Conservation (phyloP, 768 basidiomycete species). For the Psilocybe cubensis region DNA sequence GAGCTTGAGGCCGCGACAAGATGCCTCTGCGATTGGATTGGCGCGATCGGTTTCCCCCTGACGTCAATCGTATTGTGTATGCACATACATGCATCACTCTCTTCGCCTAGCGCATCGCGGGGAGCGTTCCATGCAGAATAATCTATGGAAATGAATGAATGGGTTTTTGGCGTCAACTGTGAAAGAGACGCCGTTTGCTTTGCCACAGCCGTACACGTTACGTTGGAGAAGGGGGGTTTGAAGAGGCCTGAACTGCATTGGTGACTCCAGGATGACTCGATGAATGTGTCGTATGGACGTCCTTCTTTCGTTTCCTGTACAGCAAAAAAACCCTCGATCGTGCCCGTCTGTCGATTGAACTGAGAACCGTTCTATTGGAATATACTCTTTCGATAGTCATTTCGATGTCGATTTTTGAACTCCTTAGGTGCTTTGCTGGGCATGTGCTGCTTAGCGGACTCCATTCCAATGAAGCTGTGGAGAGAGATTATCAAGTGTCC, state of each 20-base stretch:
- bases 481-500: background rate
- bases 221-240: constrained; percentile 4
- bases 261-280: too few species aligned
- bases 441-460: background rate
- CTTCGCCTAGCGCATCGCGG: too few species aligned
- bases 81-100: background rate
- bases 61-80: background rate
- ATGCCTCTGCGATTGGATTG: background rate
- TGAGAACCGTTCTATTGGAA: background rate
- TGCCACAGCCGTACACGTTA: background rate
- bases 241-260: background rate
- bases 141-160: background rate
- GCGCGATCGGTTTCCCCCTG: too few species aligned
- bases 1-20: background rate
- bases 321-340: too few species aligned
- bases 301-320: too few species aligned
- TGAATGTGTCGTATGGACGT: background rate
- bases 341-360: too few species aligned
- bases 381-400: background rate
- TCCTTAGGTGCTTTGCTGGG: background rate
- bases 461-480: background rate
- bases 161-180: background rate
- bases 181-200: background rate
- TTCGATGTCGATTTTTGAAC: background rate
- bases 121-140: background rate